Evolutionary conservation across 495 filamentous ascomycete genomes (phyloP).

Genomic region (Talaromyces nanjingensis): DNA sequence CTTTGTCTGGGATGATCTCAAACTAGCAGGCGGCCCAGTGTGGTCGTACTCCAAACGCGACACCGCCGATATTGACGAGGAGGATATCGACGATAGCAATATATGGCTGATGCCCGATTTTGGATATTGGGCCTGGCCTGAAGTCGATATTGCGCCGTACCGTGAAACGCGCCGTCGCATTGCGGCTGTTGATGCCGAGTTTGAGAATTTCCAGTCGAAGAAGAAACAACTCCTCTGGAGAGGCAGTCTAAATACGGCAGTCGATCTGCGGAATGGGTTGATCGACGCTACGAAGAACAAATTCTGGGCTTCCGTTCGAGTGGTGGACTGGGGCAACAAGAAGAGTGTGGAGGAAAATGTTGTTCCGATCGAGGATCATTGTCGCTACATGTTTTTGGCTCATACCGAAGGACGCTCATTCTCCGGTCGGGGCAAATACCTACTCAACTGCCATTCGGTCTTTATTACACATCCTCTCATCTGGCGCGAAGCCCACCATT

Average conservation of each 20-base stretch:
- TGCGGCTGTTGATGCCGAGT: conserved; percentile 24
- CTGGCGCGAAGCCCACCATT: conserved; percentile 37
- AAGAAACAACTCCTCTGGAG: conserved; percentile 64
- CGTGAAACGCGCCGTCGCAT: conserved; percentile 40
- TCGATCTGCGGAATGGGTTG: conserved; percentile 35
- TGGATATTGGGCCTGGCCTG: conserved; percentile 67
- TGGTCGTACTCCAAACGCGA: conserved; percentile 25
- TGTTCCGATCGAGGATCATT: conserved; percentile 49
- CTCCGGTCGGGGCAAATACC: conserved; percentile 53
- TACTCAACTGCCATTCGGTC: conserved; percentile 54
- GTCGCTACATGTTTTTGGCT: conserved; percentile 50
- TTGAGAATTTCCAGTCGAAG: conserved; percentile 42
- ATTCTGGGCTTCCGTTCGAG: conserved; percentile 45
- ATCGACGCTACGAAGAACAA: conserved; percentile 36
- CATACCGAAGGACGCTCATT: conserved; percentile 52
- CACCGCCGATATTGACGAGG: conserved; percentile 38
- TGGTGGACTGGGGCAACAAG: conserved; percentile 41
- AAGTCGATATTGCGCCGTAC: conserved; percentile 53
- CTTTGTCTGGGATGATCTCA: conserved; percentile 9
- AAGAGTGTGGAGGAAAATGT: conserved; percentile 30
- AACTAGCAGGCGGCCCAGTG: conserved; percentile 5
- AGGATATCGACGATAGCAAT: conserved; percentile 32
- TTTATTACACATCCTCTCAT: conserved; percentile 38
- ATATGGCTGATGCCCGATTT: conserved; percentile 77
- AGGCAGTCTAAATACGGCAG: conserved; percentile 40